Evolutionary conservation across 768 basidiomycete genomes (phyloP).

Genomic region (Heimioporus sp.): DNA sequence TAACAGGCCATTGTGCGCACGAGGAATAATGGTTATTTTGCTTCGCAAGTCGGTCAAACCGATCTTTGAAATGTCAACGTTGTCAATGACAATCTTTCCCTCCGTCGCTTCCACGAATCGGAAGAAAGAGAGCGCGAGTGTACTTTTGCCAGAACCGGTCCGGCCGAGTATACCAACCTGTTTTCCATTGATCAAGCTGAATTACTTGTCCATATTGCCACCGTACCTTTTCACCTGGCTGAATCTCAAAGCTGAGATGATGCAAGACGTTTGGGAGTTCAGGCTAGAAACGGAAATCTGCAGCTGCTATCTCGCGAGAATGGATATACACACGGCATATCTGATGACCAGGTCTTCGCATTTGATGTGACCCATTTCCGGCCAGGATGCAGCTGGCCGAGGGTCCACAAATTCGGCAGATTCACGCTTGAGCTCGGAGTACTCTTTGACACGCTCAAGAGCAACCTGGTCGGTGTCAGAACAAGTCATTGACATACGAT

Average conservation of each 20-base stretch:
- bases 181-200: neutral
- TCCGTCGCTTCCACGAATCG: constrained; percentile 84
- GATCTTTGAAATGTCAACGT: constrained; percentile 73
- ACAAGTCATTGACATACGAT: neutral
- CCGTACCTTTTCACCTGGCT: constrained; percentile 70
- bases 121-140: constrained; percentile 83
- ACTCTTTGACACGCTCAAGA: constrained; percentile 89
- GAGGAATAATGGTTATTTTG: constrained; percentile 73
- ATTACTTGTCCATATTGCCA: neutral
- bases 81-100: constrained; percentile 75
- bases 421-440: constrained; percentile 75
- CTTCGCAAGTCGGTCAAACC: constrained; percentile 82
- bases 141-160: constrained; percentile 76
- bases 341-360: constrained; percentile 75
- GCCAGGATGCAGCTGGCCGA: constrained; percentile 80
- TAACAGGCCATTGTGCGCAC: constrained; percentile 36
- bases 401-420: constrained; percentile 84
- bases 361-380: constrained; percentile 61
- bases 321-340: constrained; percentile 57
- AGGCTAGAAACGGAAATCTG: constrained; percentile 45
- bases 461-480: constrained; percentile 52
- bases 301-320: constrained; percentile 4
- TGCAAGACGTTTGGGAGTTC: constrained; percentile 87
- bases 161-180: constrained; percentile 71
- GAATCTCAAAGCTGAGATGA: constrained; percentile 67